These are phyloP conservation scores for Roridomyces roridus DNA, from an alignment of 768 basidiomycete species.

Conservation along the genomic window DNA sequence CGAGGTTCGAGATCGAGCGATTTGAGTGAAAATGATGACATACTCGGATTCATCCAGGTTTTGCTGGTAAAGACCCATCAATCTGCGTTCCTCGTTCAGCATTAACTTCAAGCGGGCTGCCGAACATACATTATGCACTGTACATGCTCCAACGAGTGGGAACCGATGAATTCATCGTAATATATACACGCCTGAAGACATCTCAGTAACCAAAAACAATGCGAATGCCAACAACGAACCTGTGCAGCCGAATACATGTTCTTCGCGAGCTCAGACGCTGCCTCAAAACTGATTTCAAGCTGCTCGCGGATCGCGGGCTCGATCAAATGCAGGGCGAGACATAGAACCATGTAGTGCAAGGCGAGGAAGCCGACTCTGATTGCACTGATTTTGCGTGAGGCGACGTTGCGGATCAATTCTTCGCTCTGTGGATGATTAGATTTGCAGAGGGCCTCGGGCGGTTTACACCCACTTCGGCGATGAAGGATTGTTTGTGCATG, in stretches of 20 bases:
- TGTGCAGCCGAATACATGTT: constrained; percentile 33
- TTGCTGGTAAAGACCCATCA: constrained; percentile 36
- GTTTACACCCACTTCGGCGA: constrained; percentile 21
- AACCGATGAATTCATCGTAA: constrained; percentile 30
- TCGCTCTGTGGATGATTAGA: not conserved
- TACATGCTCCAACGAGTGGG: constrained; percentile 31
- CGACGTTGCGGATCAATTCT: constrained; percentile 1
- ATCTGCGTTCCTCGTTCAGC: too few species aligned
- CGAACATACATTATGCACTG: constrained; percentile 32
- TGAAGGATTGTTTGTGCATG: constrained; percentile 31
- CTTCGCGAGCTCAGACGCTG: constrained; percentile 25
- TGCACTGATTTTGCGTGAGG: constrained; percentile 7
- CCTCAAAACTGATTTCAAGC: constrained; percentile 22
- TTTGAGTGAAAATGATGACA: not conserved
- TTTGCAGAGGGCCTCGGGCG: not conserved
- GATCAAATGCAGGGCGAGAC: constrained; percentile 31
- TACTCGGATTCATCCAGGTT: constrained; percentile 35
- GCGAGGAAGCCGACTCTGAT: constrained; percentile 25
- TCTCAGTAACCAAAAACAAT: not conserved
- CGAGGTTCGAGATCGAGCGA: not conserved
- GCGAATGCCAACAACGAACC: constrained; percentile 13
- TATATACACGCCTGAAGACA: constrained; percentile 31
- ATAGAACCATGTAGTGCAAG: constrained; percentile 30
- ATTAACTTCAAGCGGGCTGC: too few species aligned
- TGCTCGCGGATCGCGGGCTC: constrained; percentile 26